Evolutionary conservation across 2,329 filamentous ascomycete genomes (phyloP).

Genomic region (Chaetomiaceae sp.): DNA sequence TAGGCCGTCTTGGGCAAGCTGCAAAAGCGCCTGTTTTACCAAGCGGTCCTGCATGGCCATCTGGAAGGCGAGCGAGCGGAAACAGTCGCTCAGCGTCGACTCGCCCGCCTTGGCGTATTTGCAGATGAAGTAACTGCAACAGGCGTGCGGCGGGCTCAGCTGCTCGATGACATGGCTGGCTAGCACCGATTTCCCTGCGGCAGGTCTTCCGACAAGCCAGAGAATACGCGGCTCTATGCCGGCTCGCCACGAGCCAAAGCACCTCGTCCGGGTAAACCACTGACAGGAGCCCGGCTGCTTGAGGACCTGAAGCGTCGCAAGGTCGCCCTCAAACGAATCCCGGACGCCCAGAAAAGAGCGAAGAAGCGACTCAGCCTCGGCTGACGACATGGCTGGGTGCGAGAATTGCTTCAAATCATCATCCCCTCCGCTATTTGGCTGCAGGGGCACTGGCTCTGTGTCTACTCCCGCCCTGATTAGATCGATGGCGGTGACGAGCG

Average conservation of each 20-base stretch:
- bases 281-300: slow-evolving; percentile 31
- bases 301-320: slow-evolving; percentile 25
- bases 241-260: slow-evolving; percentile 26
- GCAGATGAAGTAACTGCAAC: slow-evolving; percentile 32
- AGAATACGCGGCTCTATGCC: slow-evolving; percentile 22
- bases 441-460: neutral
- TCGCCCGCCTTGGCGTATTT: slow-evolving; percentile 24
- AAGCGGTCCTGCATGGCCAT: slow-evolving; percentile 28
- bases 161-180: slow-evolving; percentile 32
- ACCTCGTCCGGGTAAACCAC: slow-evolving; percentile 29
- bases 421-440: too few relatives aligned
- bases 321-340: slow-evolving; percentile 27
- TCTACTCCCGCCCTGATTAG: slow-evolving; percentile 14
- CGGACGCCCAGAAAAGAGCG: slow-evolving; percentile 22
- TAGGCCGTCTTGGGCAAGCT: slow-evolving; percentile 18
- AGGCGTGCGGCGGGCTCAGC: slow-evolving; percentile 17
- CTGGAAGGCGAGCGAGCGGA: slow-evolving; percentile 30
- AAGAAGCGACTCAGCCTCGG: slow-evolving; percentile 17
- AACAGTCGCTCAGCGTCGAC: slow-evolving; percentile 27
- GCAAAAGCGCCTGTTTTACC: slow-evolving; percentile 22
- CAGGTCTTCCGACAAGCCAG: slow-evolving; percentile 33
- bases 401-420: too few relatives aligned
- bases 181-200: slow-evolving; percentile 35
- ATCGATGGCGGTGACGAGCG: slow-evolving; percentile 30
- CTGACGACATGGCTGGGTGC: too few relatives aligned